Conservation (phyloP, 805 yeast species). For the Wickerhamiella dianesei region DNA sequence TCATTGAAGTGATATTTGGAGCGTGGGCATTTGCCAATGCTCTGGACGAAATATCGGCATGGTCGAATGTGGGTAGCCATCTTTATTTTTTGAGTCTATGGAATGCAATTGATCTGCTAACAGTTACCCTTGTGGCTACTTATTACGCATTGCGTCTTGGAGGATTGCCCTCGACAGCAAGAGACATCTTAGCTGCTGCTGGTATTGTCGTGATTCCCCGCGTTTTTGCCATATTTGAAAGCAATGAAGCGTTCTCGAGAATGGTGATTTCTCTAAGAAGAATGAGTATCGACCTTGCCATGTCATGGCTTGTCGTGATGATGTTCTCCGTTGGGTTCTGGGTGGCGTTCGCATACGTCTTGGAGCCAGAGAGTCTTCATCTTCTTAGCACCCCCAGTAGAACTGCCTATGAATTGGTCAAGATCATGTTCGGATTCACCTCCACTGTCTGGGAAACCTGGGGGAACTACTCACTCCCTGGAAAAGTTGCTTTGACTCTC, state of each 20-base stretch:
- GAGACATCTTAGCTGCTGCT: slow-evolving; percentile 27
- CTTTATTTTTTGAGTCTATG: slow-evolving; percentile 39
- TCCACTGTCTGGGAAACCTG: slow-evolving; percentile 49
- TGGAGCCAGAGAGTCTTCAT: background rate
- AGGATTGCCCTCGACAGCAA: slow-evolving; percentile 8
- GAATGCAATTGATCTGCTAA: slow-evolving; percentile 37
- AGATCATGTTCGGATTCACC: slow-evolving; percentile 43
- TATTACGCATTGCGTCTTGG: slow-evolving; percentile 19
- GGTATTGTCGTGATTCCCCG: slow-evolving; percentile 38
- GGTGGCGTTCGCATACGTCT: slow-evolving; percentile 34
- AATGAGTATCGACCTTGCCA: slow-evolving; percentile 39
- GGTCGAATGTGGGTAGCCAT: slow-evolving; percentile 33
- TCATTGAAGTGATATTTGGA: slow-evolving; percentile 31
- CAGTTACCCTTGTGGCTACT: slow-evolving; percentile 29
- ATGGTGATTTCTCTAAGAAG: slow-evolving; percentile 37
- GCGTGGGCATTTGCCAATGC: slow-evolving; percentile 35
- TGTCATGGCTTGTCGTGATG: slow-evolving; percentile 35
- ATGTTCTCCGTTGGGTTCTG: slow-evolving; percentile 42
- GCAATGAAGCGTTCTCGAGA: slow-evolving; percentile 38
- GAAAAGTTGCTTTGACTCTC: slow-evolving; percentile 35
- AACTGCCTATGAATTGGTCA: slow-evolving; percentile 39
- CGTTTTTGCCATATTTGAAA: slow-evolving; percentile 36
- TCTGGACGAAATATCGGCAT: slow-evolving; percentile 34
- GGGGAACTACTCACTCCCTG: slow-evolving; percentile 35
- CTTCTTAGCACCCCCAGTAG: slow-evolving; percentile 24